Evolutionary conservation across 805 yeast species (phyloP).

Genomic region (Tetrapisispora namnaoensis): DNA sequence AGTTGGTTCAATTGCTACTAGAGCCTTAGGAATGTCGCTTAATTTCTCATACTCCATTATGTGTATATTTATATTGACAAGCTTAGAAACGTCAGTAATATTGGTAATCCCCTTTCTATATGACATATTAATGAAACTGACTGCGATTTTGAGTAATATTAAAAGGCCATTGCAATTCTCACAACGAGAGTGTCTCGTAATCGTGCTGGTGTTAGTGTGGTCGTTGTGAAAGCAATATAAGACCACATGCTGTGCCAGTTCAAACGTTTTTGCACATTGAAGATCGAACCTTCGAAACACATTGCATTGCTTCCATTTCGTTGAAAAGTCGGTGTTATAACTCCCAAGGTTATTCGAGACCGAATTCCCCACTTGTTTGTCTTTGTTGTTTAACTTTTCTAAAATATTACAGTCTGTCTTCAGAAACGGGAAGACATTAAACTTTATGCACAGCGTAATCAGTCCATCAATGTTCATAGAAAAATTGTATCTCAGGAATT

Average conservation of each 20-base stretch:
- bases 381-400: neutral
- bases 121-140: slow-evolving; percentile 19
- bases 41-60: slow-evolving; percentile 9
- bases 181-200: slow-evolving; percentile 11
- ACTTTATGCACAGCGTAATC: slow-evolving; percentile 15
- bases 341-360: neutral
- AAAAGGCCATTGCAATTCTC: slow-evolving; percentile 21
- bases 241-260: slow-evolving; percentile 62
- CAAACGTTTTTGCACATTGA: slow-evolving; percentile 66
- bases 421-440: slow-evolving; percentile 36
- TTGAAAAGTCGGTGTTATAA: neutral
- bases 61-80: slow-evolving; percentile 1
- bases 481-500: neutral
- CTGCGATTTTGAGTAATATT: slow-evolving; percentile 37
- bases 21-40: slow-evolving; percentile 13
- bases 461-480: slow-evolving; percentile 12
- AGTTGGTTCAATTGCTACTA: slow-evolving; percentile 21
- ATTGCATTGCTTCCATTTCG: slow-evolving; percentile 43
- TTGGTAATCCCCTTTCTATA: neutral
- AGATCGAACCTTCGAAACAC: slow-evolving; percentile 76
- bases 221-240: slow-evolving; percentile 55
- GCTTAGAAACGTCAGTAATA: slow-evolving; percentile 1
- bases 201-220: slow-evolving; percentile 11
- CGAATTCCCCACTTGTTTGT: neutral
- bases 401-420: slow-evolving; percentile 35